phyloP scores from a whole-genome alignment of 2,329 filamentous ascomycete species.

The Nannizzia gypsea region DNA sequence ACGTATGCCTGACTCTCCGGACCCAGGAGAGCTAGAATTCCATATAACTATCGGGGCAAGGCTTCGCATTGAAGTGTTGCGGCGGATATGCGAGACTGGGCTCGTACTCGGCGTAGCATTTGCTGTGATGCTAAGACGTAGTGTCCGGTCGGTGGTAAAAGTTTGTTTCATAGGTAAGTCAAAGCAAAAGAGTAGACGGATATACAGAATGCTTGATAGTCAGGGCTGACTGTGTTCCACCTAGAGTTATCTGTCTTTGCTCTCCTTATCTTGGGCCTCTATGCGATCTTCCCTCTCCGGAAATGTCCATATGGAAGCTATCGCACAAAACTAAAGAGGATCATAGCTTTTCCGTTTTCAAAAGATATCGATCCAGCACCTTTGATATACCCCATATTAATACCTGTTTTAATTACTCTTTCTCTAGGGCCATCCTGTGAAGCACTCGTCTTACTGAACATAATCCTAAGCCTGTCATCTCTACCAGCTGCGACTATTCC shows the following conservation, averaged over 20 bases:
- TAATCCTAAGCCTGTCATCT: slow-evolving; percentile 68
- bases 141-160: slow-evolving; percentile 23
- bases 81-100: slow-evolving; percentile 43
- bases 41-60: slow-evolving; percentile 20
- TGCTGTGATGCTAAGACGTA: slow-evolving; percentile 28
- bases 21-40: slow-evolving; percentile 17
- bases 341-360: slow-evolving; percentile 50
- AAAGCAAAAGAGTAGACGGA: background rate
- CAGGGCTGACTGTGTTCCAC: slow-evolving; percentile 6
- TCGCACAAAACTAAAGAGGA: slow-evolving; percentile 21
- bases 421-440: slow-evolving; percentile 55
- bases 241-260: slow-evolving; percentile 27
- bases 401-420: slow-evolving; percentile 66
- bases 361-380: slow-evolving; percentile 81
- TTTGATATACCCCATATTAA: slow-evolving; percentile 67
- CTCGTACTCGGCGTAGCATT: slow-evolving; percentile 43
- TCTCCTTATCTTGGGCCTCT: slow-evolving; percentile 24
- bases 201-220: background rate
- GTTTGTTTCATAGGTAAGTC: slow-evolving; percentile 30
- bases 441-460: slow-evolving; percentile 59
- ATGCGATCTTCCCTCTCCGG: slow-evolving; percentile 47
- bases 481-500: slow-evolving; percentile 64
- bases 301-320: slow-evolving; percentile 23
- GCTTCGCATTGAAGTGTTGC: slow-evolving; percentile 32
- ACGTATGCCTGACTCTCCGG: background rate